Base-by-base conservation (phyloP, 768 basidiomycete species). In the Amanita subjunquillea region DNA sequence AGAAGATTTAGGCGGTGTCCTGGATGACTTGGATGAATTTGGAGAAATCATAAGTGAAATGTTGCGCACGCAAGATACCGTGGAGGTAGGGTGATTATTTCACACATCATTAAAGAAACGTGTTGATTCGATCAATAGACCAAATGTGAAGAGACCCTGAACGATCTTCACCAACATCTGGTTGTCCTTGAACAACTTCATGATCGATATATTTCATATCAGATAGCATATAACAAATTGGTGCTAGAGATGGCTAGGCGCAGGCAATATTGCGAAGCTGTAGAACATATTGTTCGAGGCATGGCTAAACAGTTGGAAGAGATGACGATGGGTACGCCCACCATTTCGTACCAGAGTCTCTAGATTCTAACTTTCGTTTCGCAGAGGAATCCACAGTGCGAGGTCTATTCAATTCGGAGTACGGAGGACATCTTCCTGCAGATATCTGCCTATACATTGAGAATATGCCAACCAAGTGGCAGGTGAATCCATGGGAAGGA, bases 1-100 rank as follows among this genome's bases (percentile, higher is more conserved):
- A 7, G 71, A 75, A 17, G 69, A 72, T 38, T 76, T 84, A 20
- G 61, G 67, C 12, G 65, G 59, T 32, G 74, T 72, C 12, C 65
- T 91, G 27, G 74, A 80, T 47, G 79, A 87, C 58, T 71, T 91
- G 17, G 87, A 91, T 44, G 82, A 85, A 57, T 73, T 91, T 3
- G 89, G 82, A 1, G 81, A 85, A 17, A 86, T 89, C 48, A 88
- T 91, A 82, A 70, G 72, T 0, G 83, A 84, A 49, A 88, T 91
- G 84, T 64, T 91, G 4, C 72, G 76, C 40, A 77, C 73, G 12
- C 87, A 90, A 61, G 77, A 85, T 50, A 65, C 67, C 5, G 77
- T 87, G 5, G 85, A 91, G 75, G 87, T 86, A 46, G 15, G 67
- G 20, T 56, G 48, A 17, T 25, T 23, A 27, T 51, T 43, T 40